phyloP scores from a whole-genome alignment of 2,329 filamentous ascomycete genomes.

The Ophiognomonia clavigignenti-juglandacearum region DNA sequence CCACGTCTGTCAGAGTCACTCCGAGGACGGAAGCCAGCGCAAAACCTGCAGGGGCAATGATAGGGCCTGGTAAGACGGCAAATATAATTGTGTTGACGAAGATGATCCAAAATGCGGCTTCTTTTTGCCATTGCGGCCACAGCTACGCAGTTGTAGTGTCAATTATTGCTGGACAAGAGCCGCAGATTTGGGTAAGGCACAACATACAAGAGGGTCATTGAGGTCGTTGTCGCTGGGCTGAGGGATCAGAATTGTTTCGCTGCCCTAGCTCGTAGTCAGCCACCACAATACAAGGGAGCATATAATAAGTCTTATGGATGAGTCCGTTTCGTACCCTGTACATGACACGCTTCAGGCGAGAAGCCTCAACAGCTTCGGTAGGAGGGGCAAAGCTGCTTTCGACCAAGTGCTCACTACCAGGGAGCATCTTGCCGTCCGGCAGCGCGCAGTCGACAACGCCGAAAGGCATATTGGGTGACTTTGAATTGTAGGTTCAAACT shows the following conservation, averaged over 20 bases:
- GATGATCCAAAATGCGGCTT: conserved; percentile 18
- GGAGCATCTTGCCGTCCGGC: conserved; percentile 14
- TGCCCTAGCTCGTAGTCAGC: conserved; percentile 5
- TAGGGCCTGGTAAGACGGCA: conserved; percentile 18
- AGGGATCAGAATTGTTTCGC: conserved; percentile 18
- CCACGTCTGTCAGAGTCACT: conserved; percentile 22
- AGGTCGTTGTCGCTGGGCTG: conserved; percentile 15
- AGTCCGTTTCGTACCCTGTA: conserved; percentile 9
- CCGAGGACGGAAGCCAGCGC: conserved; percentile 18
- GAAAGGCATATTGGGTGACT: conserved; percentile 20
- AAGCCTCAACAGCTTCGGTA: not conserved
- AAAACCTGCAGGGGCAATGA: conserved; percentile 19
- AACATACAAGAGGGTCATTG: conserved; percentile 18
- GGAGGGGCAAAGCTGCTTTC: conserved; percentile 9
- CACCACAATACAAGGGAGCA: not conserved
- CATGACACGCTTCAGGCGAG: conserved; percentile 7
- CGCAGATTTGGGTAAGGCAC: not conserved
- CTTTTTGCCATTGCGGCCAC: conserved; percentile 20
- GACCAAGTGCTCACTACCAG: conserved; percentile 24
- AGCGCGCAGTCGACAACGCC: conserved; percentile 23
- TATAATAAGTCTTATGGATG: not conserved
- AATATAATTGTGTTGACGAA: conserved; percentile 20
- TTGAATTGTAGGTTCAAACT: too few relatives aligned
- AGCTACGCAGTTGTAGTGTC: conserved; percentile 6
- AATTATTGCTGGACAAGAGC: not conserved